Evolutionary conservation across 139 green algal species (phyloP), one percentile per base, ranked within the genome.

Genomic region (Coccomyxa sp.): DNA sequence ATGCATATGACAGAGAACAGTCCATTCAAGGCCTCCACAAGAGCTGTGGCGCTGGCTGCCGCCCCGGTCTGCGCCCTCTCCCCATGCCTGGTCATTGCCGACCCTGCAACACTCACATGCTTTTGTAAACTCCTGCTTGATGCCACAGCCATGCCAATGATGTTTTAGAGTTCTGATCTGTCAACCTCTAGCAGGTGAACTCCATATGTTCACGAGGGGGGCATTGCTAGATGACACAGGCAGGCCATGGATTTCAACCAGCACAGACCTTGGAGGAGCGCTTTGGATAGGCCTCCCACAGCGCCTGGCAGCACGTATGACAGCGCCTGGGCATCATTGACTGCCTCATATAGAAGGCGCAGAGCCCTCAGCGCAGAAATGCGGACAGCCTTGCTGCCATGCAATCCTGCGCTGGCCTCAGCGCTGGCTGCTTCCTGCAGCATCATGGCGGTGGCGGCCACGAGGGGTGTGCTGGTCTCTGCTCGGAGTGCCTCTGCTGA

Each of bases 271-370:
- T 74, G 85, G 13, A 86, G 27, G 59, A 96, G 82, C 51, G 90
- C 88, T 67, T 90, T 91, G 63, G 80, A 79, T 7, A 96, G 84
- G 0, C 93, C 88, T 10, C 82, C 88, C 0, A 86, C 86, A 0
- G 95, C 23, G 21, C 93, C 93, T 17, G 93, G 93, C 80, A 96
- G 83, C 79, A 95, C 91, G 77, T 94, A 95, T 13, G 85, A 85
- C 31, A 94, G 81, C 9, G 81, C 79, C n/a, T 89, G 81, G 0
- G 84, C 84, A 59, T 87, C 79, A 10, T 25, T 51, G 63, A 89
- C 83, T 0, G 88, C 85, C 67, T 77, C 12, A 0, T 94, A 25
- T 13, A 93, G 84, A 23, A 23, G 14, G 51, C 85, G 79, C 80
- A 95, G 75, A 0, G 67, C 81, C 0, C 67, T n/a, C 38, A 96